Evolutionary conservation across 768 basidiomycete species (phyloP), one percentile per base, ranked within the genome.

Genomic region (Calocybe gangraenosa): DNA sequence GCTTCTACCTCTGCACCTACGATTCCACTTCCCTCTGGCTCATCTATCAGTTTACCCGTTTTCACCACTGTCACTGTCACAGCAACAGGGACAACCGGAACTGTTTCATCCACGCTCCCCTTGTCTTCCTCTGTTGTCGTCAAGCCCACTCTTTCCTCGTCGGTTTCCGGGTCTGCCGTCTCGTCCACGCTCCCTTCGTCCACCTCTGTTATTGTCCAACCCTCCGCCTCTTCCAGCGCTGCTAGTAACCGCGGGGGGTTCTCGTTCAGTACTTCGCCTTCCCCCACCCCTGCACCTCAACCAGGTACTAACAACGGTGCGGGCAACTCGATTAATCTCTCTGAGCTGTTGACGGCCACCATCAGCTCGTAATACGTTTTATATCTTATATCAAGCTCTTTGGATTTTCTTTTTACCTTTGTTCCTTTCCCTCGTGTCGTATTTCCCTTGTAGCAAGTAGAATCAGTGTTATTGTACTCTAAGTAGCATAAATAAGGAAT

Each of bases 331-430:
- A 28, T 52, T 18, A 37, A 57, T 31, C 14, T 57, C 3, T 55
- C 56, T 2, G 44, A 50, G 34, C 31, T 52, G 34, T 35, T 57
- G 34, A 55, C 56, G 20, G 51, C 51, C 3, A 51, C 47, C 15
- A 34, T 57, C 40, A 35, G 42, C 3, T 38, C 18, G 9, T 37
- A 28, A n/a, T n/a, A n/a, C n/a, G n/a, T n/a, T n/a, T n/a, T n/a
- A n/a, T n/a, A n/a, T n/a, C n/a, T n/a, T n/a, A n/a, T n/a, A n/a
- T n/a, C n/a, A n/a, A n/a, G n/a, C n/a, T n/a, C n/a, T n/a, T n/a
- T n/a, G n/a, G n/a, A n/a, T n/a, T n/a, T n/a, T n/a, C n/a, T n/a
- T n/a, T n/a, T n/a, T n/a, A n/a, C n/a, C n/a, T n/a, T n/a, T n/a
- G n/a, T n/a, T n/a, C n/a, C n/a, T n/a, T n/a, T n/a, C n/a, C n/a